These are phyloP conservation scores for Galerina sulciceps DNA, from an alignment of 768 basidiomycete species.

Conservation along the genomic window DNA sequence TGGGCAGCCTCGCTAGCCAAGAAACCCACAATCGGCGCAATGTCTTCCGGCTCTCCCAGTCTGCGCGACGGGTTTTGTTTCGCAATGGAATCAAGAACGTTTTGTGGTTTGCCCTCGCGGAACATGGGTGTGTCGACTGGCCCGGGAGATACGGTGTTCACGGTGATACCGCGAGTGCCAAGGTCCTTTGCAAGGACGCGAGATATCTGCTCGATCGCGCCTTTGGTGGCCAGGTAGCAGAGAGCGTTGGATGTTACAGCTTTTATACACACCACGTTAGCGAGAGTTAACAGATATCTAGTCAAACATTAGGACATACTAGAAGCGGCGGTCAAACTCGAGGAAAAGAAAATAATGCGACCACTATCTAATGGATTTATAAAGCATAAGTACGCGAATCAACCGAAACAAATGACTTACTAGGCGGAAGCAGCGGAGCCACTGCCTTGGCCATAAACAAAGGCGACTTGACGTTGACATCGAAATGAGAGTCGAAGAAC, in stretches of 20 bases:
- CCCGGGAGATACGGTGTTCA: constrained; percentile 61
- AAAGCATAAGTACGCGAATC: neutral
- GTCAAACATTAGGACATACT: constrained; percentile 25
- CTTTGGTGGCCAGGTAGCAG: constrained; percentile 59
- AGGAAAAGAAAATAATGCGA: constrained; percentile 62
- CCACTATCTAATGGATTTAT: constrained; percentile 42
- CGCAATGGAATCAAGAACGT: constrained; percentile 48
- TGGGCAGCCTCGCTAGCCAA: constrained; percentile 53
- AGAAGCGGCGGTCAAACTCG: constrained; percentile 48
- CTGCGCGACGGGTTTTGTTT: constrained; percentile 50
- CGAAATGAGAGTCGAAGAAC: constrained; percentile 54
- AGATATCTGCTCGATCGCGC: constrained; percentile 61
- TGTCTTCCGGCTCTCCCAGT: constrained; percentile 54
- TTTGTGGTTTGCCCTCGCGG: constrained; percentile 54
- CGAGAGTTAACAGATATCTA: neutral
- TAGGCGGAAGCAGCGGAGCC: constrained; percentile 42
- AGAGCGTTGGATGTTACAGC: constrained; percentile 51
- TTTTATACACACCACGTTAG: constrained; percentile 10
- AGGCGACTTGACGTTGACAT: constrained; percentile 63
- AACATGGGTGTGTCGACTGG: constrained; percentile 61
- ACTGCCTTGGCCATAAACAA: constrained; percentile 57
- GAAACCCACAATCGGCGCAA: constrained; percentile 57
- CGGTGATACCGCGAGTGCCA: constrained; percentile 55
- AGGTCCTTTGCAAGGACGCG: constrained; percentile 64
- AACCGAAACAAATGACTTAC: constrained; percentile 32